A percentile compares a stretch with the other conserved stretches of the same genome.
Conservation (phyloP, 495 filamentous ascomycete genomes). For the Talaromyces ruber region DNA sequence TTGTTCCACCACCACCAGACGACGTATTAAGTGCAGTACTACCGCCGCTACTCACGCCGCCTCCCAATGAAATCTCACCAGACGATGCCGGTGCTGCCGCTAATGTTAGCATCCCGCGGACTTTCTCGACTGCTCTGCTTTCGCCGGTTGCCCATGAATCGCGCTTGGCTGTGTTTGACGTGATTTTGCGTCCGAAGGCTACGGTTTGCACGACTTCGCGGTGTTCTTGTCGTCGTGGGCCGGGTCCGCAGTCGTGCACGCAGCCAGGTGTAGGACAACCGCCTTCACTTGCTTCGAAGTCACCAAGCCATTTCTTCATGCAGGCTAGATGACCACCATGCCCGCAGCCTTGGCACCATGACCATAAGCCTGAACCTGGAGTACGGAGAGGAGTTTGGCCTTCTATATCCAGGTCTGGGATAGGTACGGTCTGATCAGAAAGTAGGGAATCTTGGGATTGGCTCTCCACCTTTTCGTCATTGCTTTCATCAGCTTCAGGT, state of each 20-base stretch:
- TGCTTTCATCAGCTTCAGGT: conserved; percentile 13
- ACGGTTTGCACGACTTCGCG: conserved; percentile 11
- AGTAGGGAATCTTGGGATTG: conserved; percentile 19
- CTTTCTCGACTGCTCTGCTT: conserved; percentile 38
- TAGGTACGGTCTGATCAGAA: conserved; percentile 23
- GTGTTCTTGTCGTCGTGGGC: conserved; percentile 43
- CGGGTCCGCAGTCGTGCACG: conserved; percentile 62
- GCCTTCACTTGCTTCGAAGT: conserved; percentile 50
- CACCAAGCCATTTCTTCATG: conserved; percentile 56
- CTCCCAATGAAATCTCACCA: conserved; percentile 8
- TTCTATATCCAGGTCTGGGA: conserved; percentile 17
- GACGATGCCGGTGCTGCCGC: conserved; percentile 16
- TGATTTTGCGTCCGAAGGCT: conserved; percentile 24
- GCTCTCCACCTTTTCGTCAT: conserved; percentile 10
- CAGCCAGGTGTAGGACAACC: conserved; percentile 67
- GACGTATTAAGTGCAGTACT: not conserved
- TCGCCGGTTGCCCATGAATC: conserved; percentile 35
- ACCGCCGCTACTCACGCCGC: not conserved
- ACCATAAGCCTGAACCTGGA: conserved; percentile 44
- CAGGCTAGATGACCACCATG: conserved; percentile 69
- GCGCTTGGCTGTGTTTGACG: conserved; percentile 30
- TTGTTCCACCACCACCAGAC: conserved; percentile 1
- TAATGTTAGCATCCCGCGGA: conserved; percentile 35
- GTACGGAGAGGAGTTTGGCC: conserved; percentile 17
- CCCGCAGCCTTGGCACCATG: conserved; percentile 64